phyloP scores from a whole-genome alignment of 257 asterid species.

The Nicotiana knightiana region DNA sequence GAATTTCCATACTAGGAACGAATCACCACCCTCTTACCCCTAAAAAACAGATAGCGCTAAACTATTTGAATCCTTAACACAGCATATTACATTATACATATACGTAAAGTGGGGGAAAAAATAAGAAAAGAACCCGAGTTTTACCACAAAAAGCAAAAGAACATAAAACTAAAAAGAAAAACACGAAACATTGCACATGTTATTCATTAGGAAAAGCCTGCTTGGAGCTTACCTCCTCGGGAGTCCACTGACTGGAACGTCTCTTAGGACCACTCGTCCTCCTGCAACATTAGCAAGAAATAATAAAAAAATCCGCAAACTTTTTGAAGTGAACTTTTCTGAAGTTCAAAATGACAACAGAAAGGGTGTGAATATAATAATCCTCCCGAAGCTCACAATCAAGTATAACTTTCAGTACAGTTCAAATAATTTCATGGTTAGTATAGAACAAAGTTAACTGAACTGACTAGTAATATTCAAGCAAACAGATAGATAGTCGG shows the following conservation, averaged over 20 bases:
- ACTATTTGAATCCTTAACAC: not conserved
- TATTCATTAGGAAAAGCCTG: slow-evolving; percentile 3
- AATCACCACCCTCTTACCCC: not conserved
- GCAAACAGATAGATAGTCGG: not conserved
- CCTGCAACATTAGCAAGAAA: slow-evolving; percentile 31
- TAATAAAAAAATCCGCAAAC: not conserved
- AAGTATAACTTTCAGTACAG: not conserved
- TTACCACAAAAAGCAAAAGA: not conserved
- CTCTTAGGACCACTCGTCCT: slow-evolving; percentile 95
- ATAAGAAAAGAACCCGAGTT: not conserved
- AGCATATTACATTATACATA: not conserved
- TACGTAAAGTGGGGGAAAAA: not conserved
- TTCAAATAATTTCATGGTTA: not conserved
- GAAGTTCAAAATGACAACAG: not conserved
- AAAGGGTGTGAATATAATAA: not conserved
- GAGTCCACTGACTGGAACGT: slow-evolving; percentile 96
- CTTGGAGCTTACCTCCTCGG: slow-evolving; percentile 64
- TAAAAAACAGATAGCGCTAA: not conserved
- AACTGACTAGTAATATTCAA: not conserved
- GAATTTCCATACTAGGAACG: not conserved
- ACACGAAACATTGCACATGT: not conserved
- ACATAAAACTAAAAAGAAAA: not conserved
- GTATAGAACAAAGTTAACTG: not conserved
- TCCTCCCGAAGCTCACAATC: not conserved
- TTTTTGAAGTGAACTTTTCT: not conserved